Base-by-base conservation (phyloP, 2,329 filamentous ascomycete species). In the Dactylonectria macrodidyma region DNA sequence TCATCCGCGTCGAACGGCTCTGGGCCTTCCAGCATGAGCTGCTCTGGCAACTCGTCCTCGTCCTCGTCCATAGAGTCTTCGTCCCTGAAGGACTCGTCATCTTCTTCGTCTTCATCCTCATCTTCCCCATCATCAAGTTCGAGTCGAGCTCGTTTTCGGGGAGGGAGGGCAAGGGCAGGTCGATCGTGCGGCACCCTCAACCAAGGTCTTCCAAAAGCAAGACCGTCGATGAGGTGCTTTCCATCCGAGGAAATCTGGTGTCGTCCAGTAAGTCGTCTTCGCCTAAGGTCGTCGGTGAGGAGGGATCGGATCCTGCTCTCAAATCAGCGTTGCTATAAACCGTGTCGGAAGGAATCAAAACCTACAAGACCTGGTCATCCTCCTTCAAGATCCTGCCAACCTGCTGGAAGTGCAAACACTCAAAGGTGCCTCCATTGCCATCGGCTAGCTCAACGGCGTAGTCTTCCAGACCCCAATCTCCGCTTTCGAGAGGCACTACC, bases 391-490 rank as follows among this genome's bases (percentile, higher is more conserved):
- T 84, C 51, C 87, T 87, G 14, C 86, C 84, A 6, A 97, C 87
- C 22, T 88, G 85, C 78, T 94, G 92, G 75, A 94, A 98, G 82
- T 98, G 95, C 64, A 98, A 82, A 75, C 94, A 96, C 81, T 98
- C 95, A 72, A 93, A 98, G 52, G 88, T 90, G 19, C 81, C 84
- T n/a, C 87, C 87, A 44, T 83, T 81, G 33, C 77, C 75, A 62
- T 87, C 85, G 22, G 81, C 80, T 3, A 97, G 86, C 80, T 97
- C 93, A 34, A 97, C 93, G 9, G 89, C 89, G 80, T 98, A 98
- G 78, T 98, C 94, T 76, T 98, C 95, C 3, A 97, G 82, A 0
- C 94, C 94, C 94, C 94, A 97, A 67, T 94, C 86, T 47, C 87
- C 86, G 64, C 91, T 90, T 82, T 97, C 95, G 0, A 98, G 88